phyloP scores from a whole-genome alignment of 257 asterid species.

The Verbena officinalis region DNA sequence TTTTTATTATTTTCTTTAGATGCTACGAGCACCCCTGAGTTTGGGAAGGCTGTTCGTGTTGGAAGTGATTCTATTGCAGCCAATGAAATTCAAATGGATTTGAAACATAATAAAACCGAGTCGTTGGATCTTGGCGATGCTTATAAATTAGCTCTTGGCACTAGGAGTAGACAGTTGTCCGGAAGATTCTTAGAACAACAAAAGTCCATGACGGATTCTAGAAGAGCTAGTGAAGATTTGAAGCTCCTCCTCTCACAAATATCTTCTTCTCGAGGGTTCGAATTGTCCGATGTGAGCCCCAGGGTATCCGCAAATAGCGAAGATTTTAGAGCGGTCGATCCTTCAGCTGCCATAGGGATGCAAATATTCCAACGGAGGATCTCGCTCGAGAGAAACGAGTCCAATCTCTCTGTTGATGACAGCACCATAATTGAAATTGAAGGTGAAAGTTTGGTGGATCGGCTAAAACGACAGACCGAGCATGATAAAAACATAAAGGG shows the following conservation, averaged over 20 bases:
- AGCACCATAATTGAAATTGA: conserved; percentile 73
- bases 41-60: conserved; percentile 22
- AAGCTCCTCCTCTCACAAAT: conserved; percentile 72
- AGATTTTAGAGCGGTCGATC: conserved; percentile 52
- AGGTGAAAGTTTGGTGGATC: conserved; percentile 75
- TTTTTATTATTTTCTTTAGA: conserved; percentile 33
- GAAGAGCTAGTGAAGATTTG: conserved; percentile 71
- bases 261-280: conserved; percentile 63
- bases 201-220: conserved; percentile 71
- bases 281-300: conserved; percentile 60
- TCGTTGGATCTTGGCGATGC: conserved; percentile 79
- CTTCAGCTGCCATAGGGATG: conserved; percentile 45
- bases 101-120: conserved; percentile 42
- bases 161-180: conserved; percentile 67
- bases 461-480: conserved; percentile 73
- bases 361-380: conserved; percentile 67
- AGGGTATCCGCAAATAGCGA: conserved; percentile 58
- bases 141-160: conserved; percentile 70
- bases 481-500: conserved; percentile 65
- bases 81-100: conserved; percentile 39
- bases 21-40: conserved; percentile 31
- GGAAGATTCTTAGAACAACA: conserved; percentile 81
- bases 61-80: conserved; percentile 30
- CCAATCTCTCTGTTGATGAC: conserved; percentile 73
- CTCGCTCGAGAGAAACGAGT: conserved; percentile 86